Conservation (phyloP, 176 grass and related monocot species). For the Elymus sibiricus region DNA sequence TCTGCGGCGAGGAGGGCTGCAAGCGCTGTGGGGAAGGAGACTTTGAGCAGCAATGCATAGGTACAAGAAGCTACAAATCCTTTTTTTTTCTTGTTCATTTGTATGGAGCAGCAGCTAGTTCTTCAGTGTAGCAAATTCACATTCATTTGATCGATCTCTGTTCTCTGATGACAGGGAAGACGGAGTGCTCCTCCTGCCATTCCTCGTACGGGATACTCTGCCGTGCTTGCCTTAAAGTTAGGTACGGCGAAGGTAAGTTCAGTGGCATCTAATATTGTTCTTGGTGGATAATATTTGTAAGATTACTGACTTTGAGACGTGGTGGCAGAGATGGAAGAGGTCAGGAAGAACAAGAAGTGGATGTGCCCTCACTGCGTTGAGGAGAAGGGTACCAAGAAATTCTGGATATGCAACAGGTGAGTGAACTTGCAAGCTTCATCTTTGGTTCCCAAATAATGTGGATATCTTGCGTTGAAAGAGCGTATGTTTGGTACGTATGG, state of each 20-base stretch:
- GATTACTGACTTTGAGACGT: conserved; percentile 7
- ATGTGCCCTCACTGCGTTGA: conserved; percentile 93
- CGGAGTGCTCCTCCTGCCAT: conserved; percentile 78
- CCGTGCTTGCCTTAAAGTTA: conserved; percentile 86
- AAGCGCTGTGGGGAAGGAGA: conserved; percentile 65
- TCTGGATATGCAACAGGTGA: conserved; percentile 96
- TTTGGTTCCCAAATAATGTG: no score
- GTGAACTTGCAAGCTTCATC: neutral
- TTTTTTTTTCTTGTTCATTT: neutral
- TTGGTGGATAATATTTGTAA: neutral
- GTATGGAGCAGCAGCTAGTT: neutral
- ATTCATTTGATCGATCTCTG: neutral
- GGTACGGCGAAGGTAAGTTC: conserved; percentile 84
- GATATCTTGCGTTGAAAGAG: no score
- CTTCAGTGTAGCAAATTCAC: neutral
- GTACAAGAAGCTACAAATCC: conserved; percentile 22
- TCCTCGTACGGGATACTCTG: conserved; percentile 75
- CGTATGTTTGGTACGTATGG: no score
- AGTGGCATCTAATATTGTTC: neutral
- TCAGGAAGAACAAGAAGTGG: conserved; percentile 76
- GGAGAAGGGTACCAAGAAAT: conserved; percentile 70
- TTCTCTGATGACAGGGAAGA: conserved; percentile 56
- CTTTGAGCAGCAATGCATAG: conserved; percentile 58
- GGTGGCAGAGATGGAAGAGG: conserved; percentile 73
- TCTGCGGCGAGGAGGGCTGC: conserved; percentile 90